Conservation (phyloP, 768 basidiomycete genomes). For the Nidularia pulvinata region DNA sequence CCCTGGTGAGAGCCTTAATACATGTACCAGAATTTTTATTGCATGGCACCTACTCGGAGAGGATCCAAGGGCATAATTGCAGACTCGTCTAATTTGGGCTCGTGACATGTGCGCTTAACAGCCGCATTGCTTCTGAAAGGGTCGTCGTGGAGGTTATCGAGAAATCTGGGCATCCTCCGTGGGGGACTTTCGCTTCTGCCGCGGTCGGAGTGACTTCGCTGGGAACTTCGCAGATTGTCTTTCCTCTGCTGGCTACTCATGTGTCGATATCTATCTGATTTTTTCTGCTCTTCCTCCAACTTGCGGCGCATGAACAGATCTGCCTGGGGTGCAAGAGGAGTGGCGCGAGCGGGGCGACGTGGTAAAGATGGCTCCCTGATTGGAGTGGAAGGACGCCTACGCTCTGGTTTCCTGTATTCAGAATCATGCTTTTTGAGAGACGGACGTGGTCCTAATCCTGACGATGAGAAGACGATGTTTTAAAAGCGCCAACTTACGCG, state of each 20-base stretch:
- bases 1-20: too few relatives aligned
- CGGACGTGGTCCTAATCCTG: not conserved
- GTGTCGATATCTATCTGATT: not conserved
- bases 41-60: too few relatives aligned
- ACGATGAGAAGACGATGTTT: not conserved
- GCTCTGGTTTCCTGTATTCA: not conserved
- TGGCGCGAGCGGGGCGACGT: conserved; percentile 16
- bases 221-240: not conserved
- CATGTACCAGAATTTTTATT: too few relatives aligned
- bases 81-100: too few relatives aligned
- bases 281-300: conserved; percentile 17
- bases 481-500: too few relatives aligned
- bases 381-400: not conserved
- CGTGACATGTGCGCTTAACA: too few relatives aligned
- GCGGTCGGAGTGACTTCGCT: not conserved
- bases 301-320: conserved; percentile 38
- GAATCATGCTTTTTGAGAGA: not conserved
- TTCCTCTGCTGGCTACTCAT: not conserved
- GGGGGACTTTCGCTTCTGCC: not conserved
- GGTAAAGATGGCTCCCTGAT: not conserved
- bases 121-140: not conserved
- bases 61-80: too few relatives aligned
- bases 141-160: not conserved
- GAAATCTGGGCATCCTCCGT: not conserved
- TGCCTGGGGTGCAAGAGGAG: conserved; percentile 38